Percentiles rank a stretch among this genome's conserved stretches.
These are phyloP conservation scores for Salvia sclarea DNA, from an alignment of 305 asterid species.

Conservation along the genomic window DNA sequence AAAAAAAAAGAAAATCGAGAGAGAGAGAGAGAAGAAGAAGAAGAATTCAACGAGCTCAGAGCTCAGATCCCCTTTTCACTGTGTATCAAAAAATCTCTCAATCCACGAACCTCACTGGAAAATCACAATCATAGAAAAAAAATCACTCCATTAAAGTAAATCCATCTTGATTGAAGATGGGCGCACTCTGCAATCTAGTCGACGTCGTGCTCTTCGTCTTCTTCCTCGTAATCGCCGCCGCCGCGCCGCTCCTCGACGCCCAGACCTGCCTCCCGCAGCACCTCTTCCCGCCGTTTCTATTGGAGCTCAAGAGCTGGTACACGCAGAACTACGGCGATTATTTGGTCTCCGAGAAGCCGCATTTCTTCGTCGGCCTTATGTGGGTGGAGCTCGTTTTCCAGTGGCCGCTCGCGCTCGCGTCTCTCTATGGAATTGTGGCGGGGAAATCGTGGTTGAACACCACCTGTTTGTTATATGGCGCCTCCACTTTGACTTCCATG, in stretches of 20 bases:
- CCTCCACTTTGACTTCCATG: conserved; percentile 63
- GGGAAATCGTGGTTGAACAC: conserved; percentile 79
- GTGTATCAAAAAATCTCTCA: conserved; percentile 3
- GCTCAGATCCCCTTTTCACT: conserved; percentile 39
- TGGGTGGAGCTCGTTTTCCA: conserved; percentile 83
- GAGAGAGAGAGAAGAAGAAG: too few species aligned
- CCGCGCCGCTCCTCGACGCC: conserved; percentile 77
- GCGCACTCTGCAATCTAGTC: conserved; percentile 48
- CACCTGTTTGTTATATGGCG: conserved; percentile 85
- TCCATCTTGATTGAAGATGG: conserved; percentile 39
- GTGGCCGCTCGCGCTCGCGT: conserved; percentile 78
- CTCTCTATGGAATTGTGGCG: conserved; percentile 58
- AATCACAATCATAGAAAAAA: background rate
- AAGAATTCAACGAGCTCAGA: background rate
- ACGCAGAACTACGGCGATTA: conserved; percentile 64
- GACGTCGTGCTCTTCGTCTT: conserved; percentile 62
- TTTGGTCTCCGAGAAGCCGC: conserved; percentile 71
- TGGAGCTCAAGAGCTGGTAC: conserved; percentile 77
- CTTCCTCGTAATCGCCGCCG: conserved; percentile 62
- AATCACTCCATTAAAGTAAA: background rate
- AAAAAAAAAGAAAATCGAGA: too few species aligned
- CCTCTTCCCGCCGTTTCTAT: conserved; percentile 58
- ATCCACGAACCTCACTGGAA: background rate
- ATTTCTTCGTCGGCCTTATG: conserved; percentile 74
- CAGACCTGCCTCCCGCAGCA: conserved; percentile 68